Conservation (phyloP, 257 asterid genomes). For the Solanum tacnaense region DNA sequence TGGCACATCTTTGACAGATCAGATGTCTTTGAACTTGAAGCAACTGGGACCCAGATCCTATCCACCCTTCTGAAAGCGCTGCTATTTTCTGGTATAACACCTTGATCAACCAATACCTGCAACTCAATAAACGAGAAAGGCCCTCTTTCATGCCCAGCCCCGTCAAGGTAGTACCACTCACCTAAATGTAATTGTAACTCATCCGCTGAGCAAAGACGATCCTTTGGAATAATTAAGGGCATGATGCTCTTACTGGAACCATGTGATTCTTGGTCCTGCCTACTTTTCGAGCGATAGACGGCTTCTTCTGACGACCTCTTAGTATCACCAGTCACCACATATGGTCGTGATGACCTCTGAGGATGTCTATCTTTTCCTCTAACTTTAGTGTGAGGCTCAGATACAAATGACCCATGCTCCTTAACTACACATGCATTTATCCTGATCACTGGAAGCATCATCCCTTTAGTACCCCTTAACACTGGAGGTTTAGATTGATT, state of each 20-base stretch:
- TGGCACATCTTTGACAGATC: slow-evolving; percentile 19
- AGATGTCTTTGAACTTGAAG: slow-evolving; percentile 23
- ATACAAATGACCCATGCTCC: slow-evolving; percentile 78
- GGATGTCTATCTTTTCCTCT: slow-evolving; percentile 61
- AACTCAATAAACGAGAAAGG: slow-evolving; percentile 76
- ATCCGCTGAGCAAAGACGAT: slow-evolving; percentile 55
- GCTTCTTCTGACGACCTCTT: slow-evolving; percentile 71
- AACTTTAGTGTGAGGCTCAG: slow-evolving; percentile 67
- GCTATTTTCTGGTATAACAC: slow-evolving; percentile 62
- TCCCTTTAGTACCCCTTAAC: slow-evolving; percentile 64
- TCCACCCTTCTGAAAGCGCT: slow-evolving; percentile 79
- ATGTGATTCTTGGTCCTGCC: slow-evolving; percentile 45
- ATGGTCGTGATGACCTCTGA: slow-evolving; percentile 45
- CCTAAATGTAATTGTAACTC: slow-evolving; percentile 73
- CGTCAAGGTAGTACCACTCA: slow-evolving; percentile 94
- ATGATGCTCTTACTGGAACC: slow-evolving; percentile 38
- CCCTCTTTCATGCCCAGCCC: slow-evolving; percentile 95
- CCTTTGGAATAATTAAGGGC: slow-evolving; percentile 40
- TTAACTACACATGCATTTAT: slow-evolving; percentile 95
- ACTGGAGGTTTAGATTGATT: slow-evolving; percentile 36
- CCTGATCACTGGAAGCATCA: slow-evolving; percentile 85
- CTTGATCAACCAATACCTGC: slow-evolving; percentile 74
- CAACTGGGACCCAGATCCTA: slow-evolving; percentile 85
- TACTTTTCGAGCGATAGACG: slow-evolving; percentile 24
- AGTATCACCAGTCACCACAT: slow-evolving; percentile 44